phyloP scores from a whole-genome alignment of 2,329 filamentous ascomycete genomes.

The Trichoderma sp. region DNA sequence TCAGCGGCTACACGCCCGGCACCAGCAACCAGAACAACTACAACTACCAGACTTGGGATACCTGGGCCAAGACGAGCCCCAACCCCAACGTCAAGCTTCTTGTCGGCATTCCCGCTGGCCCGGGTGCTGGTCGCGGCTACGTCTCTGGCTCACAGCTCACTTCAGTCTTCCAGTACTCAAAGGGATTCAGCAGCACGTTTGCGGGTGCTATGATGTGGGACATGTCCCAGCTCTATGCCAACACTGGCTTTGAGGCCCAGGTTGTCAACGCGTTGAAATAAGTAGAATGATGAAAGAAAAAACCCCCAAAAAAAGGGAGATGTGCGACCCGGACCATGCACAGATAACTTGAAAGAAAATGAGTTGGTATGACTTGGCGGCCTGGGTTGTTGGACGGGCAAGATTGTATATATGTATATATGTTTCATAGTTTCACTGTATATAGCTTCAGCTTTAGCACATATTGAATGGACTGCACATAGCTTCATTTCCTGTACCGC shows the following conservation, averaged over 20 bases:
- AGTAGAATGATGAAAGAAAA: not conserved
- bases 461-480: conserved; percentile 22
- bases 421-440: conserved; percentile 1
- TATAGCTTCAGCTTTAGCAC: conserved; percentile 15
- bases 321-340: too few relatives aligned
- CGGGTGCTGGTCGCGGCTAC: conserved; percentile 59
- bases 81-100: conserved; percentile 64
- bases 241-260: conserved; percentile 55
- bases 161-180: conserved; percentile 54
- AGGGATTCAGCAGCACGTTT: conserved; percentile 60
- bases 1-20: conserved; percentile 52
- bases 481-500: not conserved
- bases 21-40: conserved; percentile 52
- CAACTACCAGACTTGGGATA: conserved; percentile 66
- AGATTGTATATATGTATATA: conserved; percentile 22
- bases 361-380: not conserved
- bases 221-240: conserved; percentile 60
- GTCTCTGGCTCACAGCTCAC: conserved; percentile 46
- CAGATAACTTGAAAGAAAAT: not conserved
- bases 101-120: conserved; percentile 60
- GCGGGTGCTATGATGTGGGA: conserved; percentile 73
- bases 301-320: too few relatives aligned
- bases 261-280: conserved; percentile 42
- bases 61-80: conserved; percentile 61
- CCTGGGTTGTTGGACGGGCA: not conserved